Evolutionary conservation across 1,139 yeast genomes (phyloP).

Genomic region (Groenewaldozyma auringiensis): DNA sequence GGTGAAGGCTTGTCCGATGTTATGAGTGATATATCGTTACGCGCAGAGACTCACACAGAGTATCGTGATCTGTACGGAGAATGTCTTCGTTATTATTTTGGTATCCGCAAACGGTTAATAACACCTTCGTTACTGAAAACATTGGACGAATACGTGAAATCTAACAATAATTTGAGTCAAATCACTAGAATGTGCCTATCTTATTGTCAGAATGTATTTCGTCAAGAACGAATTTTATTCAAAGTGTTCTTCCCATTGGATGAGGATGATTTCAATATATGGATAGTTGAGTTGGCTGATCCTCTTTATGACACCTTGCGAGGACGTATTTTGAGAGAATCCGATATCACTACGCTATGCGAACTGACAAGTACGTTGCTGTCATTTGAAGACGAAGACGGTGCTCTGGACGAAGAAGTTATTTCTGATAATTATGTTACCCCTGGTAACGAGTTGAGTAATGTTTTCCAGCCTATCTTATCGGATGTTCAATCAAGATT

Average conservation of each 20-base stretch:
- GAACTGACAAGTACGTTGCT: constrained; percentile 67
- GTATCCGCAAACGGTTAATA: constrained; percentile 44
- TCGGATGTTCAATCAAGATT: constrained; percentile 74
- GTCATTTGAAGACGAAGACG: constrained; percentile 55
- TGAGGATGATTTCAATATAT: constrained; percentile 39
- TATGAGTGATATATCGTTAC: constrained; percentile 42
- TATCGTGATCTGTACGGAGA: constrained; percentile 62
- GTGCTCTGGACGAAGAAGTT: constrained; percentile 24
- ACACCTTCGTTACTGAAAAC: constrained; percentile 35
- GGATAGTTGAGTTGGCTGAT: constrained; percentile 59
- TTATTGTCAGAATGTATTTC: constrained; percentile 47
- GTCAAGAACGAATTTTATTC: constrained; percentile 56
- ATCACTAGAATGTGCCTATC: constrained; percentile 22
- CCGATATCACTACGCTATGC: constrained; percentile 58
- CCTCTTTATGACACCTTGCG: constrained; percentile 70
- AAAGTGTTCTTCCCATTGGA: constrained; percentile 40
- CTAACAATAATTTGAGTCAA: constrained; percentile 22
- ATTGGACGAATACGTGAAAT: constrained; percentile 21
- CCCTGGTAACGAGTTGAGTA: constrained; percentile 33
- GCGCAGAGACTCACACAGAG: constrained; percentile 47
- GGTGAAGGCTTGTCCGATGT: constrained; percentile 40
- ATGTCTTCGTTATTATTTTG: constrained; percentile 56
- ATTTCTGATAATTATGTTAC: neutral
- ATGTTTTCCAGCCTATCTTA: constrained; percentile 62
- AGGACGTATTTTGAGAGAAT: constrained; percentile 58